Base-by-base conservation (phyloP, 495 filamentous ascomycete species). In the Sphaerosporella brunnea region DNA sequence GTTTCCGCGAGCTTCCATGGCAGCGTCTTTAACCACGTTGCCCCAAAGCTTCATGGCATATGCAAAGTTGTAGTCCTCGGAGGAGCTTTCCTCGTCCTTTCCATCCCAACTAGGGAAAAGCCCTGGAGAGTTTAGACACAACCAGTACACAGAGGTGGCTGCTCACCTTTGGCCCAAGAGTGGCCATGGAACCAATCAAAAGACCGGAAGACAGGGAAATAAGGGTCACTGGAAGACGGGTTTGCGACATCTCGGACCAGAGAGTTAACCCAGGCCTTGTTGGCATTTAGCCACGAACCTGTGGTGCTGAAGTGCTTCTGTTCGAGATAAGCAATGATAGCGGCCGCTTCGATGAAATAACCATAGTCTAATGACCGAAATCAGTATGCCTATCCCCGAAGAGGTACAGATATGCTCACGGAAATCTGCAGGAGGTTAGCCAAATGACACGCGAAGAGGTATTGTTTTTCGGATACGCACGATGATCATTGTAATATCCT, bases 161-260 rank as follows among this genome's bases (percentile, higher is more conserved):
- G 88, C 13, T 95, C 69, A 4, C 88, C 88, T 55, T 92, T 82
- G 1, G 88, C 88, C 82, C 86, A 96, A 8, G 79, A 84, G 69
- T 96, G 88, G 5, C 88, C 88, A 60, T 92, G 75, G 66, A 73
- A 94, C 86, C 86, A 95, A 64, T 96, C 88, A 56, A 94, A 94
- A 41, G 63, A 70, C 20, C 88, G 75, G 20, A 70, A 85, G 56
- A 84, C 77, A 0, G 88, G 87, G 68, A 93, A 96, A 53, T 73
- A 73, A 10, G 68, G 67, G 60, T 94, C 87, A 25, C 67, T 52
- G 2, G 69, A 46, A 36, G 72, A 75, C 0, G 88, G 78, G 57
- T 92, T 94, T 45, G 84, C 75, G 23, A 77, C 68, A 56, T 90
- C 83, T 20, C 83, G 74, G 36, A 86, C 75, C 23, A 92, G 70